phyloP scores from a whole-genome alignment of 2,329 filamentous ascomycete genomes.

The Ophiostoma quercus region DNA sequence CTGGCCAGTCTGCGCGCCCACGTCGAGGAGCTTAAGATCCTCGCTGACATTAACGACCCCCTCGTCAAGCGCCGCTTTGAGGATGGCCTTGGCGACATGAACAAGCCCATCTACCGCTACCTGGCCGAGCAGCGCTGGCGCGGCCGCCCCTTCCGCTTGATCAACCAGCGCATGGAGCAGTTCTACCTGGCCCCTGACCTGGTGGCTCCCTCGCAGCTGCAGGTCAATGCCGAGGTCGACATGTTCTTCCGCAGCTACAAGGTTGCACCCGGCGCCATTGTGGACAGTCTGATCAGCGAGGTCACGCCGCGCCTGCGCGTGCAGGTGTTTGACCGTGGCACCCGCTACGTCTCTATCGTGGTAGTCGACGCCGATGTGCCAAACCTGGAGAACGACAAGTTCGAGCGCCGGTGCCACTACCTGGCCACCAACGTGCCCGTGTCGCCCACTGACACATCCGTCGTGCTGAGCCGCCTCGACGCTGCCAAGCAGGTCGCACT shows the following conservation, averaged over 20 bases:
- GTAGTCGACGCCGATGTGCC: conserved; percentile 91
- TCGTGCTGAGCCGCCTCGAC: conserved; percentile 60
- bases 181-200: conserved; percentile 86
- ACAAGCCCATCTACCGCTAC: conserved; percentile 89
- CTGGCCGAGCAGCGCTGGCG: conserved; percentile 87
- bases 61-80: conserved; percentile 90
- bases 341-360: conserved; percentile 76
- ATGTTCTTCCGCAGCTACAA: conserved; percentile 70
- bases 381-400: conserved; percentile 66
- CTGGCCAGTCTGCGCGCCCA: conserved; percentile 65
- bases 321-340: conserved; percentile 76
- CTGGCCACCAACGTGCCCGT: conserved; percentile 64
- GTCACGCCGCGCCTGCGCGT: conserved; percentile 69
- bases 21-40: conserved; percentile 75
- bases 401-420: conserved; percentile 79
- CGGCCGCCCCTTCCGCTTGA: conserved; percentile 69
- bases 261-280: conserved; percentile 69
- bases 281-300: conserved; percentile 70
- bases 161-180: conserved; percentile 79
- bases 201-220: conserved; percentile 60
- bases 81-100: conserved; percentile 87
- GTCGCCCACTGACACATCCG: conserved; percentile 48
- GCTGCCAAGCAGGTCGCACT: conserved; percentile 61
- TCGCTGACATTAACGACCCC: conserved; percentile 92
- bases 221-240: conserved; percentile 72